Evolutionary conservation across 345 rosid species (phyloP), one percentile per base, ranked within the genome.

Genomic region (Aquilaria yunnanensis): DNA sequence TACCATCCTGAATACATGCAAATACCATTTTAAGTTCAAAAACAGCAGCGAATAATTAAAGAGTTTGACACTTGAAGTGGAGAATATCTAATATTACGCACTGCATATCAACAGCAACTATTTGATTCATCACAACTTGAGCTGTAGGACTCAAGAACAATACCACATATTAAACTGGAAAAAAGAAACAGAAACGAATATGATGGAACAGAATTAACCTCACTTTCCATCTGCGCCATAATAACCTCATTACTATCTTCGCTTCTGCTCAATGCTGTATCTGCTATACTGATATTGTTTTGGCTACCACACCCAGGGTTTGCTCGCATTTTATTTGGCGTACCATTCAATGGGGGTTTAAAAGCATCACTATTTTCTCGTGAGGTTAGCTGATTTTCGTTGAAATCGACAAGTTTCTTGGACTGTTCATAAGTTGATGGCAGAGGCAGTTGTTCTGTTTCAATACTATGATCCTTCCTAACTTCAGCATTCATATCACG

Each of bases 1-100:
- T 61, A 32, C 60, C 77, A 72, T 72, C 86, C 90, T 89, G 68
- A 23, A 62, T 10, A 63, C 49, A 54, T 50, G 67, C 32, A 60
- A 48, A 41, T 30, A 29, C 66, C 43, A 46, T 46, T 45, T 62
- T 14, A 59, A 63, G 58, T 72, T 66, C 60, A 74, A 59, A 45
- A 30, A 58, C 48, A 63, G 11, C 0, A 3, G 33, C 16, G 47
- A 8, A 2, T 11, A 43, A 57, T 31, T 49, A 10, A 47, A n/a
- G 37, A n/a, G 48, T 46, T 51, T 14, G 58, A 41, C 47, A 16
- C 43, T 52, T 31, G 37, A 11, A 32, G 46, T 52, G 31, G 14
- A 51, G 32, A 23, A 59, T 37, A 37, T 37, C 43, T 37, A 37
- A 37, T 9, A 37, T 37, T 0, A 37, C 23, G 23, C 32, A 34